Percentiles rank a stretch among this genome's conserved stretches.
Evolutionary conservation across 345 rosid species (phyloP).

Genomic region (Aethionema arabicum): DNA sequence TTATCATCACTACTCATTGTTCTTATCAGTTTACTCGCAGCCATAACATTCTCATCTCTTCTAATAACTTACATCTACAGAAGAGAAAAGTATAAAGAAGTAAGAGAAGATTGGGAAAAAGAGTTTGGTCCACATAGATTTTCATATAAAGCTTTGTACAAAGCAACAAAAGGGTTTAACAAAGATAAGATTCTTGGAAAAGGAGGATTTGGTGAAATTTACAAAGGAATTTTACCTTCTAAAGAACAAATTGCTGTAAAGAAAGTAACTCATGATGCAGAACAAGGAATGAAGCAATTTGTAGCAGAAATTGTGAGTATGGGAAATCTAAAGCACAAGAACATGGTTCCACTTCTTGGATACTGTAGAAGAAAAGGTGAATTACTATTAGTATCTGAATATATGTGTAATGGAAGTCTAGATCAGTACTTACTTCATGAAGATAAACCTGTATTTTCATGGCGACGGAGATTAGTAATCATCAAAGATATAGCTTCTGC

Average conservation of each 20-base stretch:
- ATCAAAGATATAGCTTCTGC: constrained; percentile 44
- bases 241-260: constrained; percentile 52
- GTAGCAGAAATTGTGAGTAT: constrained; percentile 45
- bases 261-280: constrained; percentile 46
- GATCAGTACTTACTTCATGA: constrained; percentile 38
- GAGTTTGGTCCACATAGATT: constrained; percentile 48
- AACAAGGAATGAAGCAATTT: constrained; percentile 53
- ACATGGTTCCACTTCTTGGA: constrained; percentile 49
- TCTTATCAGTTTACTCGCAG: constrained; percentile 17
- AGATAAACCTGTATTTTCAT: constrained; percentile 31
- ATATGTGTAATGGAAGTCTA: constrained; percentile 49
- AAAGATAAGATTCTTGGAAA: constrained; percentile 42
- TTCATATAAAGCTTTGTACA: constrained; percentile 41
- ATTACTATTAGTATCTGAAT: constrained; percentile 45
- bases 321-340: constrained; percentile 49
- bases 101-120: constrained; percentile 49
- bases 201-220: constrained; percentile 56
- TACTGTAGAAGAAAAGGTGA: constrained; percentile 49
- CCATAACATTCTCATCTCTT: constrained; percentile 21
- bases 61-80: constrained; percentile 33
- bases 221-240: constrained; percentile 46
- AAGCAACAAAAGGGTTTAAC: constrained; percentile 48
- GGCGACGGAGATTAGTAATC: constrained; percentile 41
- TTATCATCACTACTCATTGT: constrained; percentile 4
- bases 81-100: constrained; percentile 41